Conservation (phyloP, 2,329 filamentous ascomycete genomes). For the Cadophora sp. region DNA sequence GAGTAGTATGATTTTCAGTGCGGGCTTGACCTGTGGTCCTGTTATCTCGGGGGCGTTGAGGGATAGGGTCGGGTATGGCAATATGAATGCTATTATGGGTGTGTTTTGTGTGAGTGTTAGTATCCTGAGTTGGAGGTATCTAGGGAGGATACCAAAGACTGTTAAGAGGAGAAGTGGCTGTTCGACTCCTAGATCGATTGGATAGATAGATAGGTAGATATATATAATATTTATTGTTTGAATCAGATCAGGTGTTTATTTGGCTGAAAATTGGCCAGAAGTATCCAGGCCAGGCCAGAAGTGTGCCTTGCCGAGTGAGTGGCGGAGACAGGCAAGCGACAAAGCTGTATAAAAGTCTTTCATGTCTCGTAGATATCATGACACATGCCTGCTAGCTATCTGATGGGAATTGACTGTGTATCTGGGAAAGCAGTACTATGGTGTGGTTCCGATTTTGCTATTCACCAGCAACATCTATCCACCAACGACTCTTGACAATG, state of each 20-base stretch:
- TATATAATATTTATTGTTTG: slow-evolving; percentile 4
- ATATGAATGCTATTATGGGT: slow-evolving; percentile 52
- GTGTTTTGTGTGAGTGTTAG: slow-evolving; percentile 34
- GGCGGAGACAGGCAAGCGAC: too few relatives aligned
- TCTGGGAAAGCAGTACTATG: too few relatives aligned
- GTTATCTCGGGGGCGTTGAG: slow-evolving; percentile 60
- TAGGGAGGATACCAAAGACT: slow-evolving; percentile 29
- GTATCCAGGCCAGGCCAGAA: too few relatives aligned
- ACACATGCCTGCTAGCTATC: too few relatives aligned
- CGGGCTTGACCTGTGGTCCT: slow-evolving; percentile 66
- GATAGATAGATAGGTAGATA: neutral
- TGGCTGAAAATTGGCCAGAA: neutral
- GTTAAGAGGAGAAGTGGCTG: slow-evolving; percentile 2
- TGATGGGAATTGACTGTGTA: too few relatives aligned
- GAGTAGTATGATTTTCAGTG: slow-evolving; percentile 67
- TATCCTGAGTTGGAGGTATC: slow-evolving; percentile 34
- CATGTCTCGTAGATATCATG: too few relatives aligned
- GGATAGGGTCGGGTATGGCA: slow-evolving; percentile 60
- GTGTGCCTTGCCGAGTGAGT: too few relatives aligned
- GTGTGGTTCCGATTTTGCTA: too few relatives aligned
- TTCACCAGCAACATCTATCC: too few relatives aligned
- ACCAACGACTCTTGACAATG: too few relatives aligned
- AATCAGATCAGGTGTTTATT: neutral
- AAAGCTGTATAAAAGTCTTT: too few relatives aligned
- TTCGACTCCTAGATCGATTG: neutral